Percentiles rank a stretch among this genome's conserved stretches.
These are phyloP conservation scores for Nevesoporus exiguus DNA, from an alignment of 768 basidiomycete species.

Conservation along the genomic window DNA sequence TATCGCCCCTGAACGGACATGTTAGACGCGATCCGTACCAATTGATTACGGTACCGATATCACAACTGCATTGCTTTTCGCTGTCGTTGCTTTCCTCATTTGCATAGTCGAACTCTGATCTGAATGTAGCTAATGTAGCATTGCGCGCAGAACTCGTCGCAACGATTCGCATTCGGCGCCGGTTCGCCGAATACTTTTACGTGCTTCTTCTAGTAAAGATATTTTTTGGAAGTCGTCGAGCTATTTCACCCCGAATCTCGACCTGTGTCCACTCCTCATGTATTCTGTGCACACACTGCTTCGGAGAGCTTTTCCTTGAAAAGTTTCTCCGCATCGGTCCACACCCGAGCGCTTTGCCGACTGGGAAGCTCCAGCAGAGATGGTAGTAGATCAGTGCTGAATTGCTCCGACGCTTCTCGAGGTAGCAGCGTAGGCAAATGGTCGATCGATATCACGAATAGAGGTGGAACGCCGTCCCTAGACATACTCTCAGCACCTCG, in stretches of 20 bases:
- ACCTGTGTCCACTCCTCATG: background rate
- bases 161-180: background rate
- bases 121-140: background rate
- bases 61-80: background rate
- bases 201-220: background rate
- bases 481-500: conserved; percentile 7
- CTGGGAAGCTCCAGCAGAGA: conserved; percentile 76
- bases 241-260: background rate
- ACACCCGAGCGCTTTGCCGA: conserved; percentile 65
- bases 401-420: conserved; percentile 95
- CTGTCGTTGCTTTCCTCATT: background rate
- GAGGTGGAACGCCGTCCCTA: conserved; percentile 59
- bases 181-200: background rate
- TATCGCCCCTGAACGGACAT: conserved; percentile 1
- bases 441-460: conserved; percentile 93
- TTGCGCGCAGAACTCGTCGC: background rate
- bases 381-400: conserved; percentile 83
- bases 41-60: background rate
- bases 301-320: conserved; percentile 67
- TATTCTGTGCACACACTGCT: conserved; percentile 32
- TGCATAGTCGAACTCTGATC: background rate
- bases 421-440: conserved; percentile 95
- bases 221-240: no score
- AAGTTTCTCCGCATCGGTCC: conserved; percentile 83
- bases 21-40: background rate